phyloP scores from a whole-genome alignment of 106 monocot species.

The Apostasia shenzhenica region DNA sequence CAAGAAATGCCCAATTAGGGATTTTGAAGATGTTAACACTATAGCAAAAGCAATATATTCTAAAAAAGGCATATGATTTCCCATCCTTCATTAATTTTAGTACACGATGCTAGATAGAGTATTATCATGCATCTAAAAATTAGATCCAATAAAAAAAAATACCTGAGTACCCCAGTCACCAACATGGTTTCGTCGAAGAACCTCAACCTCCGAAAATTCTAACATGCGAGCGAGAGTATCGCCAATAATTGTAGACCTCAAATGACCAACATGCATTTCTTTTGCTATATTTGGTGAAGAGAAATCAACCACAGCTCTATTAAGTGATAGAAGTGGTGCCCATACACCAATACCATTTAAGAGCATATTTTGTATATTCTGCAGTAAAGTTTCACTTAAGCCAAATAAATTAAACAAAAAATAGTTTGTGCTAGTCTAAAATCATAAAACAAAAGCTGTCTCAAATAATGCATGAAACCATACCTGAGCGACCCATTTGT shows the following conservation, averaged over 20 bases:
- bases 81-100: no score
- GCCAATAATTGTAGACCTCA: constrained; percentile 96
- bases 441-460: background rate
- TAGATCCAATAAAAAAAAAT: background rate
- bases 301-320: constrained; percentile 79
- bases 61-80: no score
- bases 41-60: no score
- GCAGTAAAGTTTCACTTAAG: constrained; percentile 7
- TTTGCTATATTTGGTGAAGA: constrained; percentile 99
- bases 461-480: background rate
- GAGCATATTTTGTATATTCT: constrained; percentile 84
- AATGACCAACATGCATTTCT: constrained; percentile 99
- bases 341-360: constrained; percentile 69
- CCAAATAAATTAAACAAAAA: background rate
- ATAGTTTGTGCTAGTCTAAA: background rate
- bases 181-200: constrained; percentile 93
- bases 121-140: background rate
- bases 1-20: no score
- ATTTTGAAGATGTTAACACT: no score
- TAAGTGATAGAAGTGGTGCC: constrained; percentile 73
- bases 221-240: constrained; percentile 90
- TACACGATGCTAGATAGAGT: no score
- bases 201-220: constrained; percentile 91
- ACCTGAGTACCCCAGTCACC: constrained; percentile 99
- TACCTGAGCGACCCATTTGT: constrained; percentile 81